Base-by-base conservation (phyloP, 2,329 filamentous ascomycete species). In the Claviceps sp. region DNA sequence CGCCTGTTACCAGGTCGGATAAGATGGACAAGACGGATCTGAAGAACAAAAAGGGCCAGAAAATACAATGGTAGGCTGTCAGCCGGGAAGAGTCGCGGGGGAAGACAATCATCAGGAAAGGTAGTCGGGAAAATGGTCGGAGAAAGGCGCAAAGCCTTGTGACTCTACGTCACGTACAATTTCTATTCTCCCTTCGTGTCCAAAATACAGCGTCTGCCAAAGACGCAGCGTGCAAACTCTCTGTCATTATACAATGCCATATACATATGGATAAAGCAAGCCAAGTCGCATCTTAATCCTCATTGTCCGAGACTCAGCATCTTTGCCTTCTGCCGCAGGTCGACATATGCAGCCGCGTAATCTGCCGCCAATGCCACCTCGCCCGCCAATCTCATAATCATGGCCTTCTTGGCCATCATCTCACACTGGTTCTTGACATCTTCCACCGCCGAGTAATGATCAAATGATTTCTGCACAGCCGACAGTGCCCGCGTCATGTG, bases 341-440 rank as follows among this genome's bases (percentile, higher is more conserved):
- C 76, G 43, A 84, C 64, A 63, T 85, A 87, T 56, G 76, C 77
- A 2, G 80, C 79, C 1, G 83, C 82, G 58, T 77, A 84, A 56
- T 85, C 80, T 58, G 84, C 84, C 1, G 83, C 81, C 56, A 82
- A 60, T 17, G 72, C 73, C 57, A 73, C 65, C 58, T 89, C 84
- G 0, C 84, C 86, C 7, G 78, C 74, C 47, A 84, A 70, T 64
- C 83, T 81, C 73, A 87, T 85, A 49, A 94, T 77, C 49, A 82
- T 82, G 3, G 86, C 84, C 68, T 88, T 90, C 73, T 93, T 93
- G 19, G 85, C 84, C 70, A 90, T 77, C 73, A 87, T 82, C 66
- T 89, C 85, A 61, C 87, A 84, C 67, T 87, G 84, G 51, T 81
- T 81, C n/a, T 72, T 69, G 14, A 82, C 69, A 19, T 69, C 86